phyloP scores from a whole-genome alignment of 2,329 filamentous ascomycete genomes.

The Scytalidium sp. region DNA sequence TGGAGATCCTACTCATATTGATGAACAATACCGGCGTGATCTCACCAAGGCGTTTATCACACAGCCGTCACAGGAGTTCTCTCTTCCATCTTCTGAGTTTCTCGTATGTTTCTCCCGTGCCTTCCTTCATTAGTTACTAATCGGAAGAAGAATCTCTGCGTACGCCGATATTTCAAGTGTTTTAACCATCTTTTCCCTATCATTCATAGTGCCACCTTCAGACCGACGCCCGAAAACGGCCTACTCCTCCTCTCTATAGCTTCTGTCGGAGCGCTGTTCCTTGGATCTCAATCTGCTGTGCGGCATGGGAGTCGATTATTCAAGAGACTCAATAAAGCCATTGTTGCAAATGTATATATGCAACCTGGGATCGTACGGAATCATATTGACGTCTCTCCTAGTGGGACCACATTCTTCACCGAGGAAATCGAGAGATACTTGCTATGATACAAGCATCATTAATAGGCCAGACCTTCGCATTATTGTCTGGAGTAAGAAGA shows the following conservation, averaged over 20 bases:
- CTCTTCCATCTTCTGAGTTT: slow-evolving; percentile 2
- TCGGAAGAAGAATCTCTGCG: neutral
- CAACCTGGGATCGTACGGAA: slow-evolving; percentile 3
- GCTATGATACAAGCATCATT: neutral
- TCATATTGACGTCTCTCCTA: too few relatives aligned
- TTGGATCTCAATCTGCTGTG: neutral
- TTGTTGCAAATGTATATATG: neutral
- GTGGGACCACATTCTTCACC: too few relatives aligned
- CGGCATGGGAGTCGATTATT: neutral
- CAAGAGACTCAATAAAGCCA: slow-evolving; percentile 1
- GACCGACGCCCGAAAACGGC: neutral
- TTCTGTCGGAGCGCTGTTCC: slow-evolving; percentile 1
- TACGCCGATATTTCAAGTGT: neutral
- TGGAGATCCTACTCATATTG: too few relatives aligned
- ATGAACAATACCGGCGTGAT: slow-evolving; percentile 1
- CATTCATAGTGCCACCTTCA: neutral
- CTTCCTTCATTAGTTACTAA: neutral
- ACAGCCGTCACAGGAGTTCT: neutral
- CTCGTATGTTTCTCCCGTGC: slow-evolving; percentile 1
- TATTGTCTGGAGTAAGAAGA: slow-evolving; percentile 1
- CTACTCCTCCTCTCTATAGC: slow-evolving; percentile 1
- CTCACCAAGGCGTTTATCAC: neutral
- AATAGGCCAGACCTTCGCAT: slow-evolving; percentile 2
- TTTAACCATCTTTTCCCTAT: slow-evolving; percentile 4
- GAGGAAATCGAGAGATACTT: neutral